Evolutionary conservation across 129 eudicot species (phyloP).

Genomic region (Tanacetum coccineum): DNA sequence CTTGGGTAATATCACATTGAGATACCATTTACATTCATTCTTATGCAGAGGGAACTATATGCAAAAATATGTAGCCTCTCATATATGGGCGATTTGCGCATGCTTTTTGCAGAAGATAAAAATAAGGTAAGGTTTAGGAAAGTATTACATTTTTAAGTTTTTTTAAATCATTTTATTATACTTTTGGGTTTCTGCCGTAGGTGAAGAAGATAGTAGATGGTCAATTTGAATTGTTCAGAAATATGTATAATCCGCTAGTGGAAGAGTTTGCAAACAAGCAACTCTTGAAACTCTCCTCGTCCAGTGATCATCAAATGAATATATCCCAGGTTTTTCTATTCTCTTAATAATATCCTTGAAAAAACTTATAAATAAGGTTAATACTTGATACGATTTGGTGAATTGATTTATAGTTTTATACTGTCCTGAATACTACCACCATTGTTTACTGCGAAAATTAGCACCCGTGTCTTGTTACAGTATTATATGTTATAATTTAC

Average conservation of each 20-base stretch:
- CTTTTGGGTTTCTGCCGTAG: constrained; percentile 31
- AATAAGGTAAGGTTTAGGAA: constrained; percentile 53
- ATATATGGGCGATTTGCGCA: constrained; percentile 88
- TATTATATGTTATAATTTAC: no score
- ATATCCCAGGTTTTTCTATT: constrained; percentile 56
- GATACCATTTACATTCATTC: constrained; percentile 3
- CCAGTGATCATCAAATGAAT: constrained; percentile 41
- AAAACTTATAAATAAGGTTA: not conserved
- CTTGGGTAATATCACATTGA: not conserved
- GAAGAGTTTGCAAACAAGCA: constrained; percentile 59
- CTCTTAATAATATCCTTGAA: not conserved
- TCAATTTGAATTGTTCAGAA: constrained; percentile 62
- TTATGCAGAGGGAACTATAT: constrained; percentile 74
- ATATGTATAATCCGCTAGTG: constrained; percentile 66
- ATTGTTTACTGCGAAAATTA: not conserved
- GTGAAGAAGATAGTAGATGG: constrained; percentile 84
- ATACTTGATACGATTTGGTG: not conserved
- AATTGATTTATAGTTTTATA: not conserved
- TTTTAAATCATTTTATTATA: not conserved
- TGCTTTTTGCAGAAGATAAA: constrained; percentile 94
- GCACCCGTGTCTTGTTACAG: not conserved
- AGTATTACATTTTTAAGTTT: not conserved
- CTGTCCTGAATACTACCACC: not conserved
- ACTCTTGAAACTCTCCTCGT: constrained; percentile 51
- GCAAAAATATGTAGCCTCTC: constrained; percentile 87